Evolutionary conservation across 176 grass and related monocot genomes (phyloP), one percentile per base, ranked within the genome.

Genomic region (Thinopyrum elongatum): DNA sequence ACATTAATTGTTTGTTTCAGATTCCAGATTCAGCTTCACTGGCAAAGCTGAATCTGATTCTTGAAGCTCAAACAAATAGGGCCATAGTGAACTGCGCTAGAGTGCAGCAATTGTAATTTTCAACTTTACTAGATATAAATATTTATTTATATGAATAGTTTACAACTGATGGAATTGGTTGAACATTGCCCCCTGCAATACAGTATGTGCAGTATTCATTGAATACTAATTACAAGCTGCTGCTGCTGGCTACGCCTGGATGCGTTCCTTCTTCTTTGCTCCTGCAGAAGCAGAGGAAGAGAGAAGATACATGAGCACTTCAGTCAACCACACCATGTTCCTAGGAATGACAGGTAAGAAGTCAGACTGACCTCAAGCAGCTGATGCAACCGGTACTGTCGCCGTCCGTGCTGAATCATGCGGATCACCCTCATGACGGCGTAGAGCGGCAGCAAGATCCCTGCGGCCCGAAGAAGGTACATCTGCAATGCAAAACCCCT

Each of bases 381-480:
- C 28, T 91, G 65, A 15, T 91, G 88, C 79, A 87, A 53, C 34
- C 22, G 86, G 41, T 93, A 90, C 19, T 78, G 88, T 31, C 68
- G 35, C 34, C 86, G 88, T 10, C 86, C 88, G 12, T 63, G 61
- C 67, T 91, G 90, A 69, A 95, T 84, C 68, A 85, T 85, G 27
- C 61, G 36, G 33, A 95, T 79, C 78, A 95, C 35, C 31, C 86
- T 86, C 86, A 89, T 92, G 65, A 87, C 71, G 65, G 83, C 61
- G 11, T 89, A 93, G 83, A 88, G 78, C 9, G 93, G 93, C 80
- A 95, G 67, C 76, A 95, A 60, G 86, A 95, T 95, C 63, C 93
- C 93, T 69, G 80, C 75, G 26, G 65, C 93, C 70, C 90, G 91
- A 39, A 95, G 86, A 41, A 86, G 83, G 81, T 88, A 90, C 30